A percentile compares a stretch with the other conserved stretches of the same genome.
Conservation (phyloP, 2,329 filamentous ascomycete genomes). For the Alternaria arbusti region DNA sequence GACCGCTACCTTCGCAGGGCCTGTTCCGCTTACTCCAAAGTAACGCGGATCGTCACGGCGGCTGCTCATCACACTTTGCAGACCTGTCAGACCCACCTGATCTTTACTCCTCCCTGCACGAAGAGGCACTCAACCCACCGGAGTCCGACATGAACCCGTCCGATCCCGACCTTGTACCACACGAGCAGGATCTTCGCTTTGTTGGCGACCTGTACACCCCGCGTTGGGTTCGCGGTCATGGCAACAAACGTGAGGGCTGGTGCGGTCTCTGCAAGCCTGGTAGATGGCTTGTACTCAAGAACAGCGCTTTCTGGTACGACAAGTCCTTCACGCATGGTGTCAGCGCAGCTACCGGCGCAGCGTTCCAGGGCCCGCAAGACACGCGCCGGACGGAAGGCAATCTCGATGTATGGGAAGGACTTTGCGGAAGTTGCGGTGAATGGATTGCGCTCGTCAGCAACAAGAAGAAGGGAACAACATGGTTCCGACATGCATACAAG, state of each 20-base stretch:
- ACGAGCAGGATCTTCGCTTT: slow-evolving; percentile 77
- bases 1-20: slow-evolving; percentile 69
- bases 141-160: slow-evolving; percentile 82
- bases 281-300: slow-evolving; percentile 85
- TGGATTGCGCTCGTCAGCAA: slow-evolving; percentile 83
- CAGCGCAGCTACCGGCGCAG: slow-evolving; percentile 78
- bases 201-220: slow-evolving; percentile 84
- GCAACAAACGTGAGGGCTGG: slow-evolving; percentile 88
- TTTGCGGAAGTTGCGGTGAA: slow-evolving; percentile 78
- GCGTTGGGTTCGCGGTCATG: slow-evolving; percentile 81
- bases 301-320: slow-evolving; percentile 92
- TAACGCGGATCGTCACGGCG: slow-evolving; percentile 73
- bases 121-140: slow-evolving; percentile 75
- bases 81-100: slow-evolving; percentile 78
- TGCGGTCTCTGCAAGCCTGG: slow-evolving; percentile 87
- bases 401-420: slow-evolving; percentile 80
- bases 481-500: slow-evolving; percentile 91
- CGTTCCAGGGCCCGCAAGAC: slow-evolving; percentile 78
- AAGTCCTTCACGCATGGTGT: slow-evolving; percentile 90
- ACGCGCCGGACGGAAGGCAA: slow-evolving; percentile 80
- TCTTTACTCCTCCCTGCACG: slow-evolving; percentile 75
- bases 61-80: slow-evolving; percentile 68
- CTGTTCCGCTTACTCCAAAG: slow-evolving; percentile 77
- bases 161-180: slow-evolving; percentile 76
- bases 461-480: slow-evolving; percentile 92